Evolutionary conservation across 345 rosid genomes (phyloP).

Genomic region (Populus tremula): DNA sequence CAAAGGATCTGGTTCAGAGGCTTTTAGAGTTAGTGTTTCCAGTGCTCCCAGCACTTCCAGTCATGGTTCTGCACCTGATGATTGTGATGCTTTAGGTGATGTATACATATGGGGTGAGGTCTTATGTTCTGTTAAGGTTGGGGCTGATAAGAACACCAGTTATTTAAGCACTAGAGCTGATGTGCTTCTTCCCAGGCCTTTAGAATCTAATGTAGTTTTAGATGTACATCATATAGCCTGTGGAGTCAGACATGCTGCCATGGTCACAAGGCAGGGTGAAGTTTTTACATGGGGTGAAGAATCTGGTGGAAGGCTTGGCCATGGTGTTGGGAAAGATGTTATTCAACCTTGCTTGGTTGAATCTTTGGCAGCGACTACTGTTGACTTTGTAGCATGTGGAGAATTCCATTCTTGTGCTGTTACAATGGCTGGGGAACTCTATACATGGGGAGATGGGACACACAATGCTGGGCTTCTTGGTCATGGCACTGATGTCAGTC

Average conservation of each 20-base stretch:
- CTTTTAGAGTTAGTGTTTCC: slow-evolving; percentile 93
- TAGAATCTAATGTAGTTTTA: slow-evolving; percentile 79
- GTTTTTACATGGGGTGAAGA: slow-evolving; percentile 97
- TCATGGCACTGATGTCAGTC: slow-evolving; percentile 80
- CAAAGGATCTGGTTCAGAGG: slow-evolving; percentile 80
- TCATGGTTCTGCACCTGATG: slow-evolving; percentile 95
- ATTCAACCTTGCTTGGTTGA: slow-evolving; percentile 75
- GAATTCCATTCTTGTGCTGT: slow-evolving; percentile 96
- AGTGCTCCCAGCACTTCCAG: slow-evolving; percentile 93
- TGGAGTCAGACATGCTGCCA: slow-evolving; percentile 87
- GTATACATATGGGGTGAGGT: slow-evolving; percentile 98
- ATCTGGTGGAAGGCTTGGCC: slow-evolving; percentile 95
- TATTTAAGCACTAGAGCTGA: slow-evolving; percentile 61
- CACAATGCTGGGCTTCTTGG: slow-evolving; percentile 95
- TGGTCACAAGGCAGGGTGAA: slow-evolving; percentile 91
- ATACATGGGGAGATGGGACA: slow-evolving; percentile 96
- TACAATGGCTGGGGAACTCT: slow-evolving; percentile 85
- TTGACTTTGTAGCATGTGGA: slow-evolving; percentile 90
- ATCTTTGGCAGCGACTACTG: slow-evolving; percentile 55
- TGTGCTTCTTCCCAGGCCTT: slow-evolving; percentile 68
- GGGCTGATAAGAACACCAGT: slow-evolving; percentile 54
- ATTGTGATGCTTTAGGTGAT: slow-evolving; percentile 94
- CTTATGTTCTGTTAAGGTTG: slow-evolving; percentile 50
- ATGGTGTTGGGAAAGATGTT: slow-evolving; percentile 76
- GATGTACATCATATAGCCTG: slow-evolving; percentile 90